Base-by-base conservation (phyloP, 2,329 filamentous ascomycete species). In the Pseudogymnoascus destructans region DNA sequence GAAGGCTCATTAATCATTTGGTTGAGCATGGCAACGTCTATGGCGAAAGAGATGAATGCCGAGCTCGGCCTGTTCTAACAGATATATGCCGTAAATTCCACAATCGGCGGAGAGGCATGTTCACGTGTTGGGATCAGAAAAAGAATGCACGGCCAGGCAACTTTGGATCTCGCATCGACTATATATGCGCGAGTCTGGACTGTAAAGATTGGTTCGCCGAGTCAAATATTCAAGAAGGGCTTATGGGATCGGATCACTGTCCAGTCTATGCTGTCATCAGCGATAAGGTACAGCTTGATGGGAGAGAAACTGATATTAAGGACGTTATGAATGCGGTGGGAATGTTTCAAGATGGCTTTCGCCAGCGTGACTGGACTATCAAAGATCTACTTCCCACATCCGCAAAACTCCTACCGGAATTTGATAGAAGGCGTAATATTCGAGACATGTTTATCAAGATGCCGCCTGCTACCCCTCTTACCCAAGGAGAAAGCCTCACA, bases 111-210 rank as follows among this genome's bases (percentile, higher is more conserved):
- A 76, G 77, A 61, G 89, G 89, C 61, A 97, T 98, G 93, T 97
- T 89, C 70, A 97, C 93, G 0, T 95, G 92, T 70, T 97, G 92
- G 92, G 90, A 97, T 63, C 91, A 89, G 56, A 91, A 87, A 69
- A 87, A 90, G 67, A 97, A 97, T 70, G 88, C 89, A n/a, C 79
- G 93, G n/a, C 92, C 92, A 2, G 90, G 88, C 2, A 97, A 97
- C 69, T 95, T 86, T 70, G 93, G 93, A 5, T 86, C 88, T 58
- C 82, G 93, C 33, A 97, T 97, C 65, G 93, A 98, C 71, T 97
- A 95, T 71, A 80, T 98, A 15, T 77, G 97, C 3, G 95, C 89
- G 69, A 93, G 84, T 63, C 76, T 85, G 38, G 79, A 80, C 33
- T 87, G 95, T 75, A 87, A 84, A 66, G 74, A 79, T 57, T 96